These are phyloP conservation scores for Coffea canephora DNA, from an alignment of 257 asterid genomes.

Conservation along the genomic window DNA sequence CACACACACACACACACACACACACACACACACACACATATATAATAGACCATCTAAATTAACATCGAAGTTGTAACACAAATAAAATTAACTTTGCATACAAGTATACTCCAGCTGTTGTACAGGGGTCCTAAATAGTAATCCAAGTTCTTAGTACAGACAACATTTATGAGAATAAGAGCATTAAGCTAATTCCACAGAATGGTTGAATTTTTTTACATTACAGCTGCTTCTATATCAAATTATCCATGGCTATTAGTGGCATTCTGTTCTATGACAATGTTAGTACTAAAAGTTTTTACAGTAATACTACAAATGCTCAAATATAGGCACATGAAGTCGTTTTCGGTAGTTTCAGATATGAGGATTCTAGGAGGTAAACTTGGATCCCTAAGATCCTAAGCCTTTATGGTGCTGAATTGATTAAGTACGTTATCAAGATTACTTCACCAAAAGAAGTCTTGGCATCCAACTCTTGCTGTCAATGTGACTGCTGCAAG, in stretches of 20 bases:
- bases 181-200: background rate
- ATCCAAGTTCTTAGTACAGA: background rate
- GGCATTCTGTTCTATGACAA: background rate
- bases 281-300: background rate
- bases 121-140: background rate
- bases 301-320: too few relatives aligned
- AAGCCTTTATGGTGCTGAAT: background rate
- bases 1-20: too few relatives aligned
- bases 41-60: background rate
- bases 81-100: background rate
- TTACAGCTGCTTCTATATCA: background rate
- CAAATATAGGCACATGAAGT: background rate
- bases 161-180: background rate
- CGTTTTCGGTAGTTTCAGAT: background rate
- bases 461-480: background rate
- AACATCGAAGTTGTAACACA: background rate
- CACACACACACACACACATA: rapidly evolving
- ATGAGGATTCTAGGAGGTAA: background rate
- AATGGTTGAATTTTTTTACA: background rate
- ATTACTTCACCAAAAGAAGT: background rate
- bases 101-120: background rate
- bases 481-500: background rate
- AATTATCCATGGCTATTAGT: background rate
- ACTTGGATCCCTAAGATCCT: background rate
- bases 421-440: background rate